Evolutionary conservation across 140 eudicot genomes (phyloP), one percentile per base, ranked within the genome.

Genomic region (Erigeron philadelphicus): DNA sequence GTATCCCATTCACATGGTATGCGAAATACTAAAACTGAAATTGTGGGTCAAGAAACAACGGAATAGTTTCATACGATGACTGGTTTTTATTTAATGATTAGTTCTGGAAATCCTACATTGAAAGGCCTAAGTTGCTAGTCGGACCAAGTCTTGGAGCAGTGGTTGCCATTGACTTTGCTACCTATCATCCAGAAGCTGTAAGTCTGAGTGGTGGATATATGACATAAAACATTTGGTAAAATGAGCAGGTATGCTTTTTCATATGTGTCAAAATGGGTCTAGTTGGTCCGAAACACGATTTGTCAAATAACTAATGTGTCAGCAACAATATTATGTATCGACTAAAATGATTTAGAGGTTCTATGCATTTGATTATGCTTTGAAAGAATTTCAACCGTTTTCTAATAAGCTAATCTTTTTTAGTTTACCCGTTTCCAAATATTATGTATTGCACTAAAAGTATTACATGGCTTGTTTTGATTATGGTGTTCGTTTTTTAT

Each of bases 141-240:
- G 98, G 98, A 21, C 96, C 98, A 54, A 93, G 98, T 72, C 98
- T 93, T 70, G 98, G 96, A 73, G 95, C 96, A 18, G 96, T 96
- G 4, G 90, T 93, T 61, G 96, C 98, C 31, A 83, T 89, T 54
- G 98, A 93, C 82, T 86, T 93, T 80, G 83, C 81, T 13, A 81
- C 81, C 70, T 81, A 85, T 75, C 74, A 93, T 74, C 98, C 98
- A 42, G 95, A 93, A 81, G 93, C 96, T 61, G 98, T 93, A 78
- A 89, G 95, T 77, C 19, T 12, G 9, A 55, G 8, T 31, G 38
- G 38, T 31, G 5, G 38, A 31, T 31, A 31, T 31, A 31, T 31
- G 38, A 2, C 38, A 31, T 31, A 2, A 31, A 31, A 31, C 38
- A 31, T 31, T 31, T 31, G 38, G 38, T 31, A 31, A 31, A 31